Conservation (phyloP, 495 filamentous ascomycete genomes). For the Penicillium soppii region DNA sequence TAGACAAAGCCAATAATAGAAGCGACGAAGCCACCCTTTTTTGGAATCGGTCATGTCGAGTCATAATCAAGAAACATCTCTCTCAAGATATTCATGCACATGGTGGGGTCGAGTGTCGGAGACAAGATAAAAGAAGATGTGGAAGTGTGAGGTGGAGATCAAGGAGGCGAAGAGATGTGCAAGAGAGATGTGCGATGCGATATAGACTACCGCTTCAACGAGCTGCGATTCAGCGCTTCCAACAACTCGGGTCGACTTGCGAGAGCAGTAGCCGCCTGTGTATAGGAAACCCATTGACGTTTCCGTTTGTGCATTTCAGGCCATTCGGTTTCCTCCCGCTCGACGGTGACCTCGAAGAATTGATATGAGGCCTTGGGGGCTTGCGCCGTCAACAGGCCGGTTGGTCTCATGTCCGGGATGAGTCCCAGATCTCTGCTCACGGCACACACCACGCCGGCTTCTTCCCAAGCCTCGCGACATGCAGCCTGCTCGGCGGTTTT, state of each 20-base stretch:
- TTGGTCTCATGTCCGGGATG: slow-evolving; percentile 73
- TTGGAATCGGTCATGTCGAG: slow-evolving; percentile 38
- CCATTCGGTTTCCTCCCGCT: slow-evolving; percentile 81
- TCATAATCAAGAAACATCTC: slow-evolving; percentile 30
- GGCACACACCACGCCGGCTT: slow-evolving; percentile 84
- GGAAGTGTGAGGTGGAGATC: neutral
- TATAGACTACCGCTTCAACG: slow-evolving; percentile 55
- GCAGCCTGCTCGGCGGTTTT: slow-evolving; percentile 65
- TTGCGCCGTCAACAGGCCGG: slow-evolving; percentile 54
- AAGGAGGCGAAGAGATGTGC: slow-evolving; percentile 9
- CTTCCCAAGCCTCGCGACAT: slow-evolving; percentile 92
- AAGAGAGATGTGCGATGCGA: slow-evolving; percentile 13
- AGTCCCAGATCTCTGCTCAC: slow-evolving; percentile 80
- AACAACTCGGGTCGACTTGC: slow-evolving; percentile 80
- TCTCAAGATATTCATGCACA: slow-evolving; percentile 11
- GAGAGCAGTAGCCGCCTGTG: slow-evolving; percentile 74
- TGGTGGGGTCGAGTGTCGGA: neutral
- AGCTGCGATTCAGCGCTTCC: slow-evolving; percentile 81
- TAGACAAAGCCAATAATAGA: slow-evolving; percentile 23
- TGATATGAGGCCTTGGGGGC: slow-evolving; percentile 77
- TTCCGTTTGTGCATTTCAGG: slow-evolving; percentile 90
- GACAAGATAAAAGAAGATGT: neutral
- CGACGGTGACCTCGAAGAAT: slow-evolving; percentile 85
- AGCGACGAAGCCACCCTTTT: slow-evolving; percentile 26
- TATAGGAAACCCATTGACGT: slow-evolving; percentile 84